These are phyloP conservation scores for Posidonia australis DNA, from an alignment of 106 monocot species.

Conservation along the genomic window DNA sequence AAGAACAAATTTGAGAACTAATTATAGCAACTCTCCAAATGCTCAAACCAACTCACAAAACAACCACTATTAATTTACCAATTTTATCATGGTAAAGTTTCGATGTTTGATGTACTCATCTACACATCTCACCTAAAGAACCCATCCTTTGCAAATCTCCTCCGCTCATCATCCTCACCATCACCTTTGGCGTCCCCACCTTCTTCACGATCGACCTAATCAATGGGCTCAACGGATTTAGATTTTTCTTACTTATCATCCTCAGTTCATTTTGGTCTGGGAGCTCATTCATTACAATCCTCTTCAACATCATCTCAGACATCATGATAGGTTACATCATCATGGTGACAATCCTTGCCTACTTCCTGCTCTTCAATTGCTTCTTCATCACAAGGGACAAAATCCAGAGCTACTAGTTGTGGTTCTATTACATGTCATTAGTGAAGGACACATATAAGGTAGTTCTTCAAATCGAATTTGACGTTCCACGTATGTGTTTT, in stretches of 20 bases:
- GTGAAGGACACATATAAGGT: not conserved
- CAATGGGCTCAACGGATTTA: not conserved
- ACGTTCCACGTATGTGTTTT: no score
- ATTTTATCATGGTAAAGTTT: no score
- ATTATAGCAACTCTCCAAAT: no score
- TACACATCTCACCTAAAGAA: no score
- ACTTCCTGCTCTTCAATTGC: slow-evolving; percentile 68
- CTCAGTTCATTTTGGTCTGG: not conserved
- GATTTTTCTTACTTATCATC: not conserved
- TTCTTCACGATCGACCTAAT: not conserved
- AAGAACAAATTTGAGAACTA: no score
- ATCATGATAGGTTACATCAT: not conserved
- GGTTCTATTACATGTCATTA: slow-evolving; percentile 79
- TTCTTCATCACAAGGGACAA: slow-evolving; percentile 72
- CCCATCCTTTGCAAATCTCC: no score
- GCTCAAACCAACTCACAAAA: no score
- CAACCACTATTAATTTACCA: no score
- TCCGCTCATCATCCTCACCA: not conserved
- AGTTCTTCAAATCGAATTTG: not conserved
- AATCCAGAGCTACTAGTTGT: slow-evolving; percentile 66
- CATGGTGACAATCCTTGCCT: not conserved
- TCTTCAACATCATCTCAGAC: not conserved
- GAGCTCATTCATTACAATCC: not conserved
- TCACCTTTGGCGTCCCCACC: not conserved
- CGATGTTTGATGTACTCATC: no score